Base-by-base conservation (phyloP, 116 monocot species). In the Phalaenopsis hybrid region DNA sequence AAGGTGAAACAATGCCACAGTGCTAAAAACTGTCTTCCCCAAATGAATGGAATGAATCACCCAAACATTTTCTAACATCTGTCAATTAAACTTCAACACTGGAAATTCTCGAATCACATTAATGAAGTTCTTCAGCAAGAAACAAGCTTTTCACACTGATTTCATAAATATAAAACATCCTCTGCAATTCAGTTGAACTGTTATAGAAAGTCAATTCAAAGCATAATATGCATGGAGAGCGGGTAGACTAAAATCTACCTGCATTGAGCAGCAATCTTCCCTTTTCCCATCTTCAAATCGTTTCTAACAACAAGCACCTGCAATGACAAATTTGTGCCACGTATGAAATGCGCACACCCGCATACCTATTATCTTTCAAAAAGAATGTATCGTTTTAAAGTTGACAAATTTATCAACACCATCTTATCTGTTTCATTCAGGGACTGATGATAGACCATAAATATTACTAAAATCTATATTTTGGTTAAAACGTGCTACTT, bases 231-330 rank as follows among this genome's bases (percentile, higher is more conserved):
- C 28, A 52, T 51, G 52, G 44, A 79, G 28, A 79, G 18, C 21
- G 25, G 33, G 6, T 25, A n/a, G 13, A 31, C 7, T 57, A 13
- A 16, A 12, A 49, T 11, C 8, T 78, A 94, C 97, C 94, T 95
- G 93, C 99, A 99, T 86, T 99, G 99, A 5, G 99, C 99, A 18
- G 93, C 99, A 86, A 95, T 92, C 86, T 99, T 99, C 41, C 99
- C 99, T 86, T 99, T 99, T 44, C 99, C 99, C 99, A 95, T 99
- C 87, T 99, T 99, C 89, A 99, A 88, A 78, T 99, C 99, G 79
- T 99, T 99, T 82, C 99, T 93, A 18, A 95, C 99, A 65, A 95
- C 95, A 76, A 99, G 79, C 46, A 99, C 97, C 97, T 97, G 86
- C 59, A 81, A 72, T 41, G 16, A 72, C 4, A 31, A 69, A 69